These are phyloP conservation scores for Ophiostoma piceae DNA, from an alignment of 2,329 filamentous ascomycete genomes.

Conservation along the genomic window DNA sequence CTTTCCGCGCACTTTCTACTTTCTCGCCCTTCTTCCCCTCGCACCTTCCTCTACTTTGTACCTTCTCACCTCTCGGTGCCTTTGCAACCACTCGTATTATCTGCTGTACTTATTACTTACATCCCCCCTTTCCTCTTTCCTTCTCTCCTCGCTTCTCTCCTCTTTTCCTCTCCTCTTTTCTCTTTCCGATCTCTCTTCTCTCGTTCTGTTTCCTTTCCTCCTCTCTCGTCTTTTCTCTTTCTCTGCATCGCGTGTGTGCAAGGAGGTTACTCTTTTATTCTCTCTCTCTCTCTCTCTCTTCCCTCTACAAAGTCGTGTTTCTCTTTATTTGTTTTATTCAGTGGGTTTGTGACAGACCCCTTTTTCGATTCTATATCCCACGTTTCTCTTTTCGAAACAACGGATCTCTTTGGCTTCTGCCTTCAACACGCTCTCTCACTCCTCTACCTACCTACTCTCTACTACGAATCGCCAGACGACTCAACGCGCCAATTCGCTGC, in stretches of 20 bases:
- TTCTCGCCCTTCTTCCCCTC: neutral
- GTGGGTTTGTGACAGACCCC: conserved; percentile 34
- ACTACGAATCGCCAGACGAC: conserved; percentile 18
- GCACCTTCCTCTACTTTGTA: neutral
- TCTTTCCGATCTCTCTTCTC: conserved; percentile 37
- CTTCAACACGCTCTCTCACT: neutral
- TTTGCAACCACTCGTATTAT: conserved; percentile 5
- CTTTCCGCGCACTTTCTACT: neutral
- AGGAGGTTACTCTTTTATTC: conserved; percentile 14
- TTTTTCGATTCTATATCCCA: conserved; percentile 33
- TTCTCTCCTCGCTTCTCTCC: neutral
- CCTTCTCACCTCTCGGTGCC: neutral
- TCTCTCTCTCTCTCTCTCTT: conserved; percentile 8
- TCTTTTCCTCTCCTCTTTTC: conserved; percentile 23
- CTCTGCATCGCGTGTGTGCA: conserved; percentile 31
- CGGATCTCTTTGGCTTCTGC: conserved; percentile 16
- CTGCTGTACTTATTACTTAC: conserved; percentile 15
- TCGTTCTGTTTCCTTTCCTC: conserved; percentile 39
- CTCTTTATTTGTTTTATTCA: conserved; percentile 18
- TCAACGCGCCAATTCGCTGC: conserved; percentile 29
- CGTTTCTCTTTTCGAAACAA: conserved; percentile 21
- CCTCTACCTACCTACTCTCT: conserved; percentile 11
- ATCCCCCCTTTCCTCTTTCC: conserved; percentile 11
- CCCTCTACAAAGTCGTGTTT: conserved; percentile 17
- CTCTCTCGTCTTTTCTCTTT: conserved; percentile 28